Base-by-base conservation (phyloP, 2,329 filamentous ascomycete genomes). In the Xylaria sp. region DNA sequence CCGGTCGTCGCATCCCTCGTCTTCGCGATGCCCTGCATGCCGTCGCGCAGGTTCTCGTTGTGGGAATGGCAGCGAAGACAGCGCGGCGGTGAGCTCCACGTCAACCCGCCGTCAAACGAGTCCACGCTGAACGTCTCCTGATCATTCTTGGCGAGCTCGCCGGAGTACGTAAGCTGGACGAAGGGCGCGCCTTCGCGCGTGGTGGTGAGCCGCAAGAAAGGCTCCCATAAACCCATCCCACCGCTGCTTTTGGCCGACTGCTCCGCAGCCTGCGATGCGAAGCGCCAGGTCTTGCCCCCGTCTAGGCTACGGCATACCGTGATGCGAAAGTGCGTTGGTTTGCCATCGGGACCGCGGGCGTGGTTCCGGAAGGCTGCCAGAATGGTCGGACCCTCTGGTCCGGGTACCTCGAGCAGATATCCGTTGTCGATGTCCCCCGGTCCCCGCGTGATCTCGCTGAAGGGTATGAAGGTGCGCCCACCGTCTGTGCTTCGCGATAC, bases 351-450 rank as follows among this genome's bases (percentile, higher is more conserved):
- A 0, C 62, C 71, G 42, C 79, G 73, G 48, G 81, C 80, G 65
- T 85, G 83, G 74, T 86, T 86, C 6, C 84, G 81, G 74, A 86
- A 86, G 0, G 84, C 83, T 0, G 80, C 84, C 0, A 86, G 77
- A 9, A 72, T 54, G 2, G 44, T 42, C 9, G 71, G 64, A n/a
- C 51, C 17, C 61, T 60, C 49, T 0, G 69, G 70, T 9, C 76
- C 73, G 1, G 81, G 78, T 2, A 81, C 70, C 66, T 85, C 82
- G 11, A 84, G 76, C 15, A 86, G 71, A 68, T 81, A 85, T 40
- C 81, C 77, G 73, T 85, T 86, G 74, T 85, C 84, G 61, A 83
- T 77, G 71, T 86, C 83, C 17, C 81, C 81, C 0, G 61, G 64
- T 3, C 80, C 81, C 1, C 83, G 82, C 0, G 80, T 77, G 46